Conservation (phyloP, 371 early-diverging fungal species). For the Mucor sp. region DNA sequence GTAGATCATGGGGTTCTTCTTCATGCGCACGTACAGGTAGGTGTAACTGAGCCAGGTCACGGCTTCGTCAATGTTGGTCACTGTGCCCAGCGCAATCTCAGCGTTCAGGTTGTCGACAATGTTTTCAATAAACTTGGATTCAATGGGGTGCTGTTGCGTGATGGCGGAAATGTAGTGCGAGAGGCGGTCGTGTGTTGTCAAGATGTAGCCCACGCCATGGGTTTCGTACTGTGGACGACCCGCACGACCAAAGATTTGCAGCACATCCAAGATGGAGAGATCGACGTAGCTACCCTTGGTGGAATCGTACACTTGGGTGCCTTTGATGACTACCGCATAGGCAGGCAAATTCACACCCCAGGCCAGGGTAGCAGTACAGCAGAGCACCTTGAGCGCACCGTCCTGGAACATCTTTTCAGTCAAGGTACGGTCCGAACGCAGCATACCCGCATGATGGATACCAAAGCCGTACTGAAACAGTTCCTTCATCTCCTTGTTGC, state of each 20-base stretch:
- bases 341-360: slow-evolving; percentile 99
- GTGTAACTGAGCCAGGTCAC: slow-evolving; percentile 98
- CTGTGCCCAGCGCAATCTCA: slow-evolving; percentile 95
- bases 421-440: slow-evolving; percentile 85
- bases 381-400: slow-evolving; percentile 89
- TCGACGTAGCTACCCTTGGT: slow-evolving; percentile 93
- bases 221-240: slow-evolving; percentile 97
- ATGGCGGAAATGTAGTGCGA: slow-evolving; percentile 94
- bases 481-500: slow-evolving; percentile 86
- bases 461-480: slow-evolving; percentile 86
- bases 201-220: slow-evolving; percentile 88
- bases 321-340: slow-evolving; percentile 98
- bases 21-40: slow-evolving; percentile 97
- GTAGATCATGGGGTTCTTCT: slow-evolving; percentile 91
- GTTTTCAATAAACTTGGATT: slow-evolving; percentile 88
- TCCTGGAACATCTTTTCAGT: slow-evolving; percentile 93
- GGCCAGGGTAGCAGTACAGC: slow-evolving; percentile 99
- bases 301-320: slow-evolving; percentile 96
- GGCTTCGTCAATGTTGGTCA: slow-evolving; percentile 92
- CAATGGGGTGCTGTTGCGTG: slow-evolving; percentile 97
- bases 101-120: slow-evolving; percentile 96
- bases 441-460: slow-evolving; percentile 99
- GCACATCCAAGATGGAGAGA: slow-evolving; percentile 92
- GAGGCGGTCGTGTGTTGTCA: slow-evolving; percentile 92
- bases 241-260: slow-evolving; percentile 99